Base-by-base conservation (phyloP, 2,329 filamentous ascomycete genomes). In the Colletotrichum sp. region DNA sequence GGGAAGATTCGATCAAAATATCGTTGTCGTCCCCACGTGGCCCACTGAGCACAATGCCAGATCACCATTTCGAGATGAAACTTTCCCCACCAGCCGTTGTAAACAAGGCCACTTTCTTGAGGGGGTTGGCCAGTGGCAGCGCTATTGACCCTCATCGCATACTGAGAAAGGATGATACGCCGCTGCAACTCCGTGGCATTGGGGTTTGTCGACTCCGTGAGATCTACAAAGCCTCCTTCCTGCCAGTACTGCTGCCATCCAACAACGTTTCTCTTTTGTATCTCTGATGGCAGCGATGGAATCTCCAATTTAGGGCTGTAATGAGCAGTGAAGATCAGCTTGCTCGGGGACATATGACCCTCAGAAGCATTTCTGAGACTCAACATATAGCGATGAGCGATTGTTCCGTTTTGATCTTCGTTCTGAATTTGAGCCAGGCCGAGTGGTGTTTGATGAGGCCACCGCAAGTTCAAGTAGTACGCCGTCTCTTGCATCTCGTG, bases 11-110 rank as follows among this genome's bases (percentile, higher is more conserved):
- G 78, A 61, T 84, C 80, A 15, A 87, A 82, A 29, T 84, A 77
- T 7, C 80, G 78, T 62, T 83, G 82, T 25, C 83, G 82, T 4
- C 84, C 83, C 85, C 85, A 87, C 2, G 81, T 82, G 7, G 80
- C 80, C 83, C 84, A 87, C 68, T 87, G 86, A 1, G 82, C 82
- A 22, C 82, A 81, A 69, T 87, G 85, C 85, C 85, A 87, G 4
- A 86, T 77, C 2, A 85, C 81, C 84, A 87, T 86, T 74, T 87
- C 86, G 80, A 87, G 83, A 61, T 87, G 86, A 61, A 87, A 80
- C 78, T 82, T 83, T n/a, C 85, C 85, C 65, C 85, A 86, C 84
- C 84, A 86, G 7, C 84, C 84, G 39, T 85, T 57, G 62, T 61
- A 64, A 6, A 66, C 61, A 16, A 75, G 29, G 29, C 44, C 22